Base-by-base conservation (phyloP, 2,329 filamentous ascomycete genomes). In the Ophiostoma quercus region DNA sequence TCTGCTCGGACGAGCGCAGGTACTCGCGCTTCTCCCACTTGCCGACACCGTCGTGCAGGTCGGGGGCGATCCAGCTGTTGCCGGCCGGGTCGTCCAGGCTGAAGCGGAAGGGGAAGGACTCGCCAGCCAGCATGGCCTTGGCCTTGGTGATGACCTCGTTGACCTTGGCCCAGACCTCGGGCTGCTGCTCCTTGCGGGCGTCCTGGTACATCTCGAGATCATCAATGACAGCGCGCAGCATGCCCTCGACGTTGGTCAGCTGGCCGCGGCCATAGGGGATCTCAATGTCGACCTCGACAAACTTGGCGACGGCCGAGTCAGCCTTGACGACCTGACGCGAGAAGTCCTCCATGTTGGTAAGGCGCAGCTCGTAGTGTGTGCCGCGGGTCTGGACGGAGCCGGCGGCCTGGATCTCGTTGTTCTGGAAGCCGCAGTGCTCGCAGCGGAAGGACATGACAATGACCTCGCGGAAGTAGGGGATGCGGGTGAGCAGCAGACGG, bases 381-480 rank as follows among this genome's bases (percentile, higher is more conserved):
- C 95, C 95, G 76, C 92, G 92, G 75, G 93, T 90, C 81, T 98
- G 95, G 72, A 98, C 94, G 75, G 93, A 88, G 72, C 93, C 93
- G 37, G 95, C 95, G 9, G 94, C 89, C 78, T 97, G 94, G 75
- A 99, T 91, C 76, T 97, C 94, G 79, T 94, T 94, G 83, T 98
- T 97, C 74, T 90, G 88, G 80, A 94, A 90, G 77, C 88, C 84
- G 82, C 95, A 99, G 80, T 97, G 88, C 6, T 92, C 88, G 83
- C 95, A 99, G 74, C 87, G 87, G 80, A 99, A 99, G 73, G 94
- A 98, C 89, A 97, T 97, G 79, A 99, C 87, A 76, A 99, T 92
- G 73, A 99, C 89, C 79, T 99, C 94, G 82, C 93, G 92, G 84
- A 99, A 99, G 84, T 92, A 98, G 19, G 95, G 95, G 70, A 99